Evolutionary conservation across 352 stramenopile species (phyloP), one percentile per base, ranked within the genome.

Genomic region (Plasmopara halstedii): DNA sequence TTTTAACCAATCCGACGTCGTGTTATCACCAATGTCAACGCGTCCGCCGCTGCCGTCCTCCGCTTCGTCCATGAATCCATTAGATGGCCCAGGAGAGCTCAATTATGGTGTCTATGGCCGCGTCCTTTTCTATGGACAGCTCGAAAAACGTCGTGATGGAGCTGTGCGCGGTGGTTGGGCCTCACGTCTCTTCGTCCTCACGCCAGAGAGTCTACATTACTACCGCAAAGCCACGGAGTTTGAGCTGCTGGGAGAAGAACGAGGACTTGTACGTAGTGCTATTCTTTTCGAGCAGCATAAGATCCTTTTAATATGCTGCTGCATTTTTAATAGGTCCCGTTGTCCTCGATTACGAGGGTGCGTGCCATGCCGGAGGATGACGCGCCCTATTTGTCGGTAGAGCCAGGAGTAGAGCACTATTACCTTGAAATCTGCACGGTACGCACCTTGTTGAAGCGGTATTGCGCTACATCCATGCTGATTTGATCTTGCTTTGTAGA

Each of bases 391-490:
- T 60, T 70, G 8, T 62, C 67, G 0, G 62, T 78, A 18, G 80
- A 91, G 42, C 51, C 64, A 2, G 69, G 66, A 7, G 55, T 58
- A 8, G 80, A 91, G 50, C 76, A 88, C 50, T 88, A 85, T 49
- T 91, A 91, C 57, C 63, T 91, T 2, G 80, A 86, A 54, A 91
- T 91, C 54, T 67, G 53, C 38, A 87, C 77, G 50, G 77, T 89
- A 27, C 15, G 55, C 41, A 25, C 11, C 33, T n/a, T 32, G 29
- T 6, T 29, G 11, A 2, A 36, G 19, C 35, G 8, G 27, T 15
- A 4, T 29, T 18, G 21, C 9, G 15, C 23, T 15, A 27, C 22
- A 18, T 9, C 14, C 4, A 17, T 23, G 13, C 4, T 10, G n/a
- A 15, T 7, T 50, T 15, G 37, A 29, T 49, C 6, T 46, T 18